Percentiles rank a stretch among this genome's conserved stretches.
phyloP scores from a whole-genome alignment of 2,329 filamentous ascomycete species.

The Macrophomina phaseolina region DNA sequence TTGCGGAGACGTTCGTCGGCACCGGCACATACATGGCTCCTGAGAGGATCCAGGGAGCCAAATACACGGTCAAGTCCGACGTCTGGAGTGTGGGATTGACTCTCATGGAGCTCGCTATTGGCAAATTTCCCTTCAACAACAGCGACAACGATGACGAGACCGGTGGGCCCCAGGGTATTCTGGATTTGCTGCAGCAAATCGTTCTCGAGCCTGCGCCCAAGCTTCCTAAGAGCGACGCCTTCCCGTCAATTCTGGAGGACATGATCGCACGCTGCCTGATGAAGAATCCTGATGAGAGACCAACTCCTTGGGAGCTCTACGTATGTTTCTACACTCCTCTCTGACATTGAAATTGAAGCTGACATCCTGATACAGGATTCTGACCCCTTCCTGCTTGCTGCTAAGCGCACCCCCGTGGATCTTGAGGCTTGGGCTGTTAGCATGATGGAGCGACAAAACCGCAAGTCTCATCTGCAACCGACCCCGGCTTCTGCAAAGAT shows the following conservation, averaged over 20 bases:
- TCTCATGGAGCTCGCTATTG: constrained; percentile 97
- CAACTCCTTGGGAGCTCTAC: constrained; percentile 91
- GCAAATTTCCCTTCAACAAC: constrained; percentile 93
- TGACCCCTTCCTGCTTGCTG: constrained; percentile 93
- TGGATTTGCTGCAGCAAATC: constrained; percentile 95
- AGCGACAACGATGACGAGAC: constrained; percentile 74
- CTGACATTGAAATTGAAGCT: constrained; percentile 26
- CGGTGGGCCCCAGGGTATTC: constrained; percentile 83
- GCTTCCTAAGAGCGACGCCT: constrained; percentile 95
- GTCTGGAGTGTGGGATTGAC: constrained; percentile 97
- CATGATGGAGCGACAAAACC: constrained; percentile 93
- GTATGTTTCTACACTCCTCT: constrained; percentile 60
- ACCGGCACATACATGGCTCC: constrained; percentile 99
- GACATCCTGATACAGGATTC: constrained; percentile 66
- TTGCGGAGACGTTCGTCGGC: constrained; percentile 97
- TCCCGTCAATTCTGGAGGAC: constrained; percentile 91
- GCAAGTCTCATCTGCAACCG: constrained; percentile 89
- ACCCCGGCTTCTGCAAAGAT: constrained; percentile 71
- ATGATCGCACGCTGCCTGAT: constrained; percentile 96
- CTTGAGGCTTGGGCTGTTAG: constrained; percentile 91
- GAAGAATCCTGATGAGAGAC: constrained; percentile 86
- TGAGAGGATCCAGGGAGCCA: constrained; percentile 94
- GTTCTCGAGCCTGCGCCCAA: constrained; percentile 94
- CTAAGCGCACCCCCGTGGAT: constrained; percentile 94
- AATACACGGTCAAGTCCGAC: constrained; percentile 97